Evolutionary conservation across 129 eudicot species (phyloP).

Genomic region (Chrysanthemum lavandulifolium): DNA sequence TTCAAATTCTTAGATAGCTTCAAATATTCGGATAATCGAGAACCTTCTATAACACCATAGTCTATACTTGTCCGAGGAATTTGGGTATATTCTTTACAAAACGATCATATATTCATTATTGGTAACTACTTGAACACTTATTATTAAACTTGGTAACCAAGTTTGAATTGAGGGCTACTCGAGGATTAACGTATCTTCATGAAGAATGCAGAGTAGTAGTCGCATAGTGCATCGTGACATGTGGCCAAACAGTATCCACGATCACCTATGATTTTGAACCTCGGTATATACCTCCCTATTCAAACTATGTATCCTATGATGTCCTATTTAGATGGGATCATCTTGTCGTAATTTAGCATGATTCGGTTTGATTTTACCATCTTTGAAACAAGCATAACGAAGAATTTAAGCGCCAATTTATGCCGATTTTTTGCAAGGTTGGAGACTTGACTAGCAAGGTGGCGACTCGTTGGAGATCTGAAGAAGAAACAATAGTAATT

Average conservation of each 20-base stretch:
- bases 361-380: background rate
- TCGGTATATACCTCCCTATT: constrained; percentile 46
- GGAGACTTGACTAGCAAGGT: too few species aligned
- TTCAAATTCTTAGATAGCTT: too few species aligned
- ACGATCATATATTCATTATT: too few species aligned
- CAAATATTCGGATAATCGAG: too few species aligned
- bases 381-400: constrained; percentile 4
- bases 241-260: constrained; percentile 93
- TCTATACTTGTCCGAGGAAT: too few species aligned
- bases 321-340: background rate
- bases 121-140: too few species aligned
- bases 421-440: background rate
- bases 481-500: too few species aligned
- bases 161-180: constrained; percentile 77
- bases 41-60: too few species aligned
- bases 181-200: constrained; percentile 89
- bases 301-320: background rate
- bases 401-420: background rate
- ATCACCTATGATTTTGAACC: constrained; percentile 96
- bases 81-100: too few species aligned
- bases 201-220: constrained; percentile 95
- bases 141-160: too few species aligned
- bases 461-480: too few species aligned
- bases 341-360: background rate
- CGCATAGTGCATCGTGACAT: constrained; percentile 97